These are phyloP conservation scores for Myxozyma geophila DNA, from an alignment of 805 yeast genomes.

Conservation along the genomic window DNA sequence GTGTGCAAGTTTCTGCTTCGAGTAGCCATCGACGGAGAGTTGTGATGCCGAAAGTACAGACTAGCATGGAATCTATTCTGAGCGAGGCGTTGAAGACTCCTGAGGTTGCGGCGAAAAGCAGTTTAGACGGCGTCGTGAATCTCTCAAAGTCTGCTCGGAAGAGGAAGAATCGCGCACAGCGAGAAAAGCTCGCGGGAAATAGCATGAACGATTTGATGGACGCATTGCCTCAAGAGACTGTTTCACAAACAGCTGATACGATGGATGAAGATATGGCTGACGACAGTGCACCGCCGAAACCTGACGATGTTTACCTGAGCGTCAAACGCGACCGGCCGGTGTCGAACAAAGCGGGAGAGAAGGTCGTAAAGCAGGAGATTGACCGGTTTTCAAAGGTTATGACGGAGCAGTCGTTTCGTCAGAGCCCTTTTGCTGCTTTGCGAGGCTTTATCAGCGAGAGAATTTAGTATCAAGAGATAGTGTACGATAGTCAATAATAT, in stretches of 20 bases:
- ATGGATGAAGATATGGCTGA: conserved; percentile 16
- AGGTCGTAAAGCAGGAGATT: conserved; percentile 62
- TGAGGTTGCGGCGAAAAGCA: background rate
- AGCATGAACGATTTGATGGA: conserved; percentile 24
- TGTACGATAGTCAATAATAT: background rate
- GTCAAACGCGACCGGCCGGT: conserved; percentile 25
- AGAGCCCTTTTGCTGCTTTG: conserved; percentile 67
- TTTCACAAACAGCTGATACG: background rate
- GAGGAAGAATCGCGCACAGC: conserved; percentile 11
- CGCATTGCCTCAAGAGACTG: conserved; percentile 18
- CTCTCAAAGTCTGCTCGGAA: conserved; percentile 30
- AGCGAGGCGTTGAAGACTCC: conserved; percentile 1
- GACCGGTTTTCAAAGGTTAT: conserved; percentile 63
- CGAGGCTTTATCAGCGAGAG: conserved; percentile 58
- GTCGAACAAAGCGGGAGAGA: conserved; percentile 41
- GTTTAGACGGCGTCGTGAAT: conserved; percentile 7
- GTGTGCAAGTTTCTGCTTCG: background rate
- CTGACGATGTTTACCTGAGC: conserved; percentile 5
- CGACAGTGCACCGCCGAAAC: background rate
- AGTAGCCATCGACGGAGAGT: conserved; percentile 2
- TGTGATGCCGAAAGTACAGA: conserved; percentile 16
- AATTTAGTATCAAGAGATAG: conserved; percentile 9
- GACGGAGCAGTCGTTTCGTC: conserved; percentile 58
- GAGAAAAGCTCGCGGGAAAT: conserved; percentile 30
- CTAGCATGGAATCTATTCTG: conserved; percentile 6